Base-by-base conservation (phyloP, 2,329 filamentous ascomycete species). In the Alternaria conjuncta region DNA sequence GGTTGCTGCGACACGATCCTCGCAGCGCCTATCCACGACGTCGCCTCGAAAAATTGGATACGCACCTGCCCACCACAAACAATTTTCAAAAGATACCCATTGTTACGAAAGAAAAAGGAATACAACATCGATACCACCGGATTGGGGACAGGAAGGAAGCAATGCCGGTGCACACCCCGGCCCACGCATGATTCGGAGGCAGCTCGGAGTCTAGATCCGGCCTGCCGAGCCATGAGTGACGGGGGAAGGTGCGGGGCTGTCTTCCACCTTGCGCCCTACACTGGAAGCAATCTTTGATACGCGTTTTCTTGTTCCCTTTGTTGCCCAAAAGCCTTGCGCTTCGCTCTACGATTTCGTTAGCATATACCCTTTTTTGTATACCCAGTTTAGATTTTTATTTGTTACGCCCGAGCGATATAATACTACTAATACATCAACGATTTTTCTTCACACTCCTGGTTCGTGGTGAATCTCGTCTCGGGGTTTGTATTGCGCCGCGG, bases 231-330 rank as follows among this genome's bases (percentile, higher is more conserved):
- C 41, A 50, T 53, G 51, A 41, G 51, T 32, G 36, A 50, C 28
- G 30, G 57, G 21, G 54, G 32, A 55, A 53, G 59, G 57, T 61
- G 63, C 57, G 67, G 66, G 66, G 64, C 55, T 58, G 15, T 51
- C 50, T 44, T 21, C 28, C 47, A 53, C 53, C 28, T 53, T 50
- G 15, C 45, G 25, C 50, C 25, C 28, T 26, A 57, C 50, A 41
- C 21, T 25, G 43, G 28, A 45, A 58, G 23, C 51, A 18, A 43
- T 50, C 18, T 51, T 61, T 56, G 60, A 65, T 65, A 67, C 58
- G 55, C 64, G 43, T 60, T 41, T 47, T 44, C 12, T 46, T 45
- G 23, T 64, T 59, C 59, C 61, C 28, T 61, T 54, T 61, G 58
- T 63, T 63, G 30, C 28, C 23, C 18, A 60, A 54, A 51, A 57